Base-by-base conservation (phyloP, 2,329 filamentous ascomycete genomes). In the Plectosphaerella sp. region DNA sequence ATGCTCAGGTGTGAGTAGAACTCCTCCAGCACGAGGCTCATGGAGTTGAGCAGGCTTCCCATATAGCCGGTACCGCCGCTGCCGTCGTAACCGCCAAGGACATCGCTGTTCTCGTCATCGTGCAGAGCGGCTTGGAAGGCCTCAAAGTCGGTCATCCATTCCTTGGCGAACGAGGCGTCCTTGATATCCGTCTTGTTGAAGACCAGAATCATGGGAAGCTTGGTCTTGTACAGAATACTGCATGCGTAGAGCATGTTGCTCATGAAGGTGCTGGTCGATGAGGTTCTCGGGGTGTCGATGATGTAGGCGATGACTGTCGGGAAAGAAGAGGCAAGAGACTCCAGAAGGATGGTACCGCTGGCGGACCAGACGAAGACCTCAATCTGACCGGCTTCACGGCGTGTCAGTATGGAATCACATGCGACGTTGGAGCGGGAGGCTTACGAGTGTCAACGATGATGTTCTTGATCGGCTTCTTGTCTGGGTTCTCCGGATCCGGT, bases 101-200 rank as follows among this genome's bases (percentile, higher is more conserved):
- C 84, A 45, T 91, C 91, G 8, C 80, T 77, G 52, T 88, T 84
- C 67, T 97, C 90, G 64, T 97, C 94, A 24, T 82, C 75, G 47
- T 83, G 82, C 45, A 99, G 76, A 1, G 95, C 93, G 15, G 83
- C 83, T 67, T 97, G 94, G 73, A 99, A 99, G 1, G 89, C 85
- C 59, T 99, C 94, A 64, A 97, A 99, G 69, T 99, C 93, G 6
- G 92, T 96, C 94, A 99, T 99, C 94, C 95, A 99, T 66, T 97
- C 91, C 72, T 93, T 94, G 1, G 92, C 94, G 64, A 96, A 96
- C 24, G 83, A 81, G 0, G 91, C 90, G 63, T 95, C 88, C 68
- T 96, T 91, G 42, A 96, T 91, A 64, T 99, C 94, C 0, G 92
- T 97, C 76, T 99, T 99, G 78, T 99, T 99, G 79, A 99, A 97